phyloP scores from a whole-genome alignment of 768 basidiomycete genomes.

The Strobilomyces dryophilus region DNA sequence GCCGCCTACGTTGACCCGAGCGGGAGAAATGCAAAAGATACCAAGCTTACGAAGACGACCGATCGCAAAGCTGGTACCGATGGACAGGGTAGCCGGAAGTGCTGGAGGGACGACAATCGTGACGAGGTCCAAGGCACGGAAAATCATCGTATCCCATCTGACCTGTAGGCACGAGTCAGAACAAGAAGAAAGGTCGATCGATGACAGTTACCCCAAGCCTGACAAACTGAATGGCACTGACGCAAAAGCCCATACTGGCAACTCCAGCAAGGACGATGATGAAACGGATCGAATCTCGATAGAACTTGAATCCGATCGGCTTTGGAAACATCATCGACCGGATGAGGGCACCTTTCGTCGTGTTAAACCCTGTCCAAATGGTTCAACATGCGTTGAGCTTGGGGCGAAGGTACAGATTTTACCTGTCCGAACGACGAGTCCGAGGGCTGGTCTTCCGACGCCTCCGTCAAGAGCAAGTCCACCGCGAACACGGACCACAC shows the following conservation, averaged over 20 bases:
- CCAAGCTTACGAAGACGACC: conserved; percentile 78
- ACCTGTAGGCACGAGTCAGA: conserved; percentile 46
- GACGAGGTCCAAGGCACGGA: conserved; percentile 91
- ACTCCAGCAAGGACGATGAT: conserved; percentile 90
- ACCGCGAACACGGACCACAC: conserved; percentile 81
- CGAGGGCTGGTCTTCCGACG: conserved; percentile 61
- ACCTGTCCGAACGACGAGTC: conserved; percentile 86
- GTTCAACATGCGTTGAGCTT: conserved; percentile 4
- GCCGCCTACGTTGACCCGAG: conserved; percentile 90
- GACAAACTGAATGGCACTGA: conserved; percentile 89
- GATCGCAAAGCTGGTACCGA: conserved; percentile 95
- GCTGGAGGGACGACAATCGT: conserved; percentile 98
- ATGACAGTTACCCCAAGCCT: conserved; percentile 63
- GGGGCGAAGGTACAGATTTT: conserved; percentile 9
- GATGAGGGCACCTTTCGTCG: conserved; percentile 93
- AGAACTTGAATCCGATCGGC: conserved; percentile 98
- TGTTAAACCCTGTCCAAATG: conserved; percentile 74
- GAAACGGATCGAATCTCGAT: conserved; percentile 87
- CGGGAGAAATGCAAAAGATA: conserved; percentile 96
- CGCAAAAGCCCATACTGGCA: conserved; percentile 86
- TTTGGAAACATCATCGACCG: conserved; percentile 99
- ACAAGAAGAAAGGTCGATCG: not conserved
- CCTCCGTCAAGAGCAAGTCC: conserved; percentile 49
- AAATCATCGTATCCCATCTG: conserved; percentile 82
- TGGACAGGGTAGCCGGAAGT: conserved; percentile 92